Evolutionary conservation across 2,329 filamentous ascomycete genomes (phyloP).

Genomic region (Basipetospora sp.): DNA sequence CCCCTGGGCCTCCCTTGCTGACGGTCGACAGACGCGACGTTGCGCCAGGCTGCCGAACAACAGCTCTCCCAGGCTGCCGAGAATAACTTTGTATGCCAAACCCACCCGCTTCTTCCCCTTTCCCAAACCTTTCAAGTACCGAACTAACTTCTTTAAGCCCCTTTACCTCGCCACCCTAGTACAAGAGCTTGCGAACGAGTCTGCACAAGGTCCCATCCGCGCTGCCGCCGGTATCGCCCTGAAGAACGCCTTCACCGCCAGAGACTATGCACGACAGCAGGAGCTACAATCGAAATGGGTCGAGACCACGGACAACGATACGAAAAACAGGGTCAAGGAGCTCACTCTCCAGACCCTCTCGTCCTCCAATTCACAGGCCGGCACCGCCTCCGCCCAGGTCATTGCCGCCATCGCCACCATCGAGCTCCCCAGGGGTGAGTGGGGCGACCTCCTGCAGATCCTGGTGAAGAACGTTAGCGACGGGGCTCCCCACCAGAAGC

Average conservation of each 20-base stretch:
- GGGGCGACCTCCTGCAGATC: conserved; percentile 76
- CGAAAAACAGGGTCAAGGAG: conserved; percentile 78
- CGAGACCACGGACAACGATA: conserved; percentile 61
- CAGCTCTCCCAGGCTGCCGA: conserved; percentile 87
- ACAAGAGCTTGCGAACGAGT: conserved; percentile 85
- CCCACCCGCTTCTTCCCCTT: not conserved
- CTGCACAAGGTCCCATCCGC: conserved; percentile 68
- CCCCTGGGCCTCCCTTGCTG: conserved; percentile 9
- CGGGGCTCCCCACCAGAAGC: conserved; percentile 78
- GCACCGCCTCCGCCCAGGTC: conserved; percentile 83
- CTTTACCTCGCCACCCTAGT: conserved; percentile 86
- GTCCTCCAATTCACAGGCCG: conserved; percentile 67
- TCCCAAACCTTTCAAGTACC: not conserved
- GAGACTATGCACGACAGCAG: conserved; percentile 74
- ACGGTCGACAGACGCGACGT: conserved; percentile 50
- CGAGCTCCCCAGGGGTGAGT: conserved; percentile 84
- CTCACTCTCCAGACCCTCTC: conserved; percentile 76
- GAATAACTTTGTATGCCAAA: conserved; percentile 68
- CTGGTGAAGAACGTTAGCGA: conserved; percentile 87
- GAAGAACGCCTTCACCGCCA: conserved; percentile 94
- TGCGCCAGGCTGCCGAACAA: conserved; percentile 83
- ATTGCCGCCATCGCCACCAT: conserved; percentile 89
- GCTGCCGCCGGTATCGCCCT: conserved; percentile 88
- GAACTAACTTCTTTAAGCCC: conserved; percentile 41
- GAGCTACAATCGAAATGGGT: conserved; percentile 92